A percentile compares a stretch with the other conserved stretches of the same genome.
These are phyloP conservation scores for Kluyveromyces wickerhamii DNA, from an alignment of 805 yeast species.

Conservation along the genomic window DNA sequence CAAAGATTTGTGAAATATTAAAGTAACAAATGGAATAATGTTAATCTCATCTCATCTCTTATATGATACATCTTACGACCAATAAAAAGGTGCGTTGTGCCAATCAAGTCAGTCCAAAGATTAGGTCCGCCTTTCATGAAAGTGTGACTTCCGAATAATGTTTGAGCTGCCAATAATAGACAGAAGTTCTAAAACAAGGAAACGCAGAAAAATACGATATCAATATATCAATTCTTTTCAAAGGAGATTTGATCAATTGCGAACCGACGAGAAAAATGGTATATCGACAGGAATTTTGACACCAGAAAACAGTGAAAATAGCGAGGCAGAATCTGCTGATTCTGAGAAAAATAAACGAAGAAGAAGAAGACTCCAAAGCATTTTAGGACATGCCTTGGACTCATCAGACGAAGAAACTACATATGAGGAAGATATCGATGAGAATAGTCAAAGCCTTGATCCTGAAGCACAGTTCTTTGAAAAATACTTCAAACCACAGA, in stretches of 20 bases:
- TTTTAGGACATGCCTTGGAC: conserved; percentile 16
- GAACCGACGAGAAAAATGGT: conserved; percentile 1
- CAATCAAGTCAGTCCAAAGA: too few species aligned
- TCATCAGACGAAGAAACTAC: conserved; percentile 10
- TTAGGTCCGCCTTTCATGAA: background rate
- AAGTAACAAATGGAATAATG: too few species aligned
- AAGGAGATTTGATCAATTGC: conserved; percentile 12
- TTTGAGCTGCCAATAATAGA: conserved; percentile 22
- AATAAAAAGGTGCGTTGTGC: too few species aligned
- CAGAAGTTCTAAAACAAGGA: conserved; percentile 12
- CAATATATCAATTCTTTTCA: conserved; percentile 19
- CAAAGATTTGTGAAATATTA: too few species aligned
- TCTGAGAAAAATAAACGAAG: conserved; percentile 11
- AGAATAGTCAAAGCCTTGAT: conserved; percentile 5
- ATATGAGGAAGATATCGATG: conserved; percentile 9
- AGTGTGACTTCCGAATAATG: conserved; percentile 11
- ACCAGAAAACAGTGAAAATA: conserved; percentile 22
- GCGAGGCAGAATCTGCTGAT: conserved; percentile 8
- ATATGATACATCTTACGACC: too few species aligned
- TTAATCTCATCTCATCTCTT: too few species aligned
- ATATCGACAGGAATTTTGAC: conserved; percentile 13
- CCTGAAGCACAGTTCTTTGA: conserved; percentile 19
- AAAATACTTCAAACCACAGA: conserved; percentile 26
- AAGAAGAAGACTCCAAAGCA: conserved; percentile 16
- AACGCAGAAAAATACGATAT: conserved; percentile 22